These are phyloP conservation scores for Lepidium campestre DNA, from an alignment of 441 rosid genomes.

Conservation along the genomic window DNA sequence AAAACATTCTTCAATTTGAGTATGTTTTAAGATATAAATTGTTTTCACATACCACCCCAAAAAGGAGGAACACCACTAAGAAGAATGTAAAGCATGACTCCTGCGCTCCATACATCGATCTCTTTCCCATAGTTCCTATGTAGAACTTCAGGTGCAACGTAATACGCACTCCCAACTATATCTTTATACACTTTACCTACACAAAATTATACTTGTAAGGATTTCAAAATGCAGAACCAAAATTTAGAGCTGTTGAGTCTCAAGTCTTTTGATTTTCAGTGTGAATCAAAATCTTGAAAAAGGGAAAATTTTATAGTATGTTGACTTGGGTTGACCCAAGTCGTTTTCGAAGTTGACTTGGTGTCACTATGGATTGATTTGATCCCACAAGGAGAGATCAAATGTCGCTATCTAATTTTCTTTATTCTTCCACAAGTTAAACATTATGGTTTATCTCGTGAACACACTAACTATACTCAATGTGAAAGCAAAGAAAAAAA, in stretches of 20 bases:
- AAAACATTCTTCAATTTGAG: background rate
- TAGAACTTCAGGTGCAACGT: conserved; percentile 65
- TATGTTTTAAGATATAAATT: background rate
- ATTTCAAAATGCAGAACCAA: background rate
- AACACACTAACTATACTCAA: conserved; percentile 1
- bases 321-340: conserved; percentile 23
- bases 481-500: background rate
- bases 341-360: conserved; percentile 25
- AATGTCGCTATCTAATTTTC: conserved; percentile 4
- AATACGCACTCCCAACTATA: conserved; percentile 53
- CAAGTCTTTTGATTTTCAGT: background rate
- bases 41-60: conserved; percentile 49
- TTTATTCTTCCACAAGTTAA: background rate
- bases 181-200: conserved; percentile 47
- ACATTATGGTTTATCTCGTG: conserved; percentile 1
- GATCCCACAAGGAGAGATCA: conserved; percentile 18
- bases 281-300: conserved; percentile 5
- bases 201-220: background rate
- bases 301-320: too few relatives aligned
- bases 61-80: conserved; percentile 63
- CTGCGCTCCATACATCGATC: conserved; percentile 70
- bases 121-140: conserved; percentile 48
- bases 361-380: conserved; percentile 3
- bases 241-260: too few relatives aligned
- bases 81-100: conserved; percentile 64